Conservation (phyloP, 345 rosid species). For the Melaleuca quinquenervia region DNA sequence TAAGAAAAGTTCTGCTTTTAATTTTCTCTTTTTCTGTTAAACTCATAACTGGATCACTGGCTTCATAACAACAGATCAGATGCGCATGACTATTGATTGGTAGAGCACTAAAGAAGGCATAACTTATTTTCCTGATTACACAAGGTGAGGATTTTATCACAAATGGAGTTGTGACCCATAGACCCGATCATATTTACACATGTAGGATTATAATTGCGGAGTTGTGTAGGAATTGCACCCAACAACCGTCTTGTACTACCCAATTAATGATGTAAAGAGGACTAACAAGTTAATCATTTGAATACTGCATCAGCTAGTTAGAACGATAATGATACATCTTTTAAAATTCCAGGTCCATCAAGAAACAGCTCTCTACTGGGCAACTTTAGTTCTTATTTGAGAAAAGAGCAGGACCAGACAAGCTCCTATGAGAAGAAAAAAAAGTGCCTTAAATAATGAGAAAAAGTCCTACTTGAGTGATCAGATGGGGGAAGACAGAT, state of each 20-base stretch:
- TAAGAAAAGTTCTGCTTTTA: background rate
- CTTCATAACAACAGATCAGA: background rate
- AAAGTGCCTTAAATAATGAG: background rate
- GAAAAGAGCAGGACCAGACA: background rate
- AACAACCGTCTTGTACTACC: background rate
- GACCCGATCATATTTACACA: background rate
- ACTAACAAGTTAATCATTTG: background rate
- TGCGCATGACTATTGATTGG: background rate
- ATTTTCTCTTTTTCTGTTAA: background rate
- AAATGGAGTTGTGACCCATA: background rate
- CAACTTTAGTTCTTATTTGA: background rate
- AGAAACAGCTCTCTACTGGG: background rate
- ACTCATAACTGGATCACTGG: background rate
- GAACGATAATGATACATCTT: background rate
- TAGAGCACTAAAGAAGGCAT: background rate
- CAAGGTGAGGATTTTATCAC: background rate
- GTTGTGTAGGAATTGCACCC: background rate
- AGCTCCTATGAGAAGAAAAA: background rate
- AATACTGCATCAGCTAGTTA: background rate
- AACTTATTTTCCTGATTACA: background rate
- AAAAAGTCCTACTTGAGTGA: conserved; percentile 40
- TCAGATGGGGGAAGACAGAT: conserved; percentile 77
- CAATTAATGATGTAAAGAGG: background rate
- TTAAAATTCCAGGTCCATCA: background rate
- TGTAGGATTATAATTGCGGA: background rate